Percentiles rank a stretch among this genome's conserved stretches.
Conservation (phyloP, 768 basidiomycete species). For the Lepiota brunneoincarnata region DNA sequence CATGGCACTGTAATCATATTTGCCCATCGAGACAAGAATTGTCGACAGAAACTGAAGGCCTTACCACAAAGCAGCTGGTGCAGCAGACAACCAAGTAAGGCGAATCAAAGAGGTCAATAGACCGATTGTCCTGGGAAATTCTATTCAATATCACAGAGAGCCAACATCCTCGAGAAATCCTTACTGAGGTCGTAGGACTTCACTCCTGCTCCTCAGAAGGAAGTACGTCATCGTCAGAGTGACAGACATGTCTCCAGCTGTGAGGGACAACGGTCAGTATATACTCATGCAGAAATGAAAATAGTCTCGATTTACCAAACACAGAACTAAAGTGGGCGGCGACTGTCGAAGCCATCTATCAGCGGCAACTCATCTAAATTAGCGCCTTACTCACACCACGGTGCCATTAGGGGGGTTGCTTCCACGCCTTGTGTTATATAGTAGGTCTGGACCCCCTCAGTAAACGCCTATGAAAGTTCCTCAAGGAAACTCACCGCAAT, state of each 20-base stretch:
- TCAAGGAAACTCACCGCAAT: conserved; percentile 22
- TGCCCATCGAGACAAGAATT: background rate
- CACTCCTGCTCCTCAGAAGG: conserved; percentile 24
- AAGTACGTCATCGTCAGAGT: conserved; percentile 25
- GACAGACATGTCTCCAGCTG: conserved; percentile 28
- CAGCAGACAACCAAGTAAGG: conserved; percentile 30
- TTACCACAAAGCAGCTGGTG: conserved; percentile 33
- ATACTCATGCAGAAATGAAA: background rate
- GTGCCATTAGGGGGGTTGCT: conserved; percentile 16
- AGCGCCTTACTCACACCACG: conserved; percentile 26
- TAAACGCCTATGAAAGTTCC: background rate
- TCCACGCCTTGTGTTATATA: conserved; percentile 21
- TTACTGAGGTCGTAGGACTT: conserved; percentile 26
- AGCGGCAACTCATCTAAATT: background rate
- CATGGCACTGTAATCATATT: conserved; percentile 22
- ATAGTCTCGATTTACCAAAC: background rate
- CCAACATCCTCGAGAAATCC: no score
- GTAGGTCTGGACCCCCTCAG: conserved; percentile 20
- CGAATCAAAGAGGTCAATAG: conserved; percentile 27
- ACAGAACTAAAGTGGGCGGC: conserved; percentile 11
- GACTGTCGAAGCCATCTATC: background rate
- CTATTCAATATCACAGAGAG: background rate
- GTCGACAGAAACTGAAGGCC: background rate
- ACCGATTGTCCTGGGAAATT: conserved; percentile 21
- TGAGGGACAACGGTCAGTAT: background rate